A percentile compares a stretch with the other conserved stretches of the same genome.
Conservation (phyloP, 495 filamentous ascomycete species). For the Oleoguttula mirabilis region DNA sequence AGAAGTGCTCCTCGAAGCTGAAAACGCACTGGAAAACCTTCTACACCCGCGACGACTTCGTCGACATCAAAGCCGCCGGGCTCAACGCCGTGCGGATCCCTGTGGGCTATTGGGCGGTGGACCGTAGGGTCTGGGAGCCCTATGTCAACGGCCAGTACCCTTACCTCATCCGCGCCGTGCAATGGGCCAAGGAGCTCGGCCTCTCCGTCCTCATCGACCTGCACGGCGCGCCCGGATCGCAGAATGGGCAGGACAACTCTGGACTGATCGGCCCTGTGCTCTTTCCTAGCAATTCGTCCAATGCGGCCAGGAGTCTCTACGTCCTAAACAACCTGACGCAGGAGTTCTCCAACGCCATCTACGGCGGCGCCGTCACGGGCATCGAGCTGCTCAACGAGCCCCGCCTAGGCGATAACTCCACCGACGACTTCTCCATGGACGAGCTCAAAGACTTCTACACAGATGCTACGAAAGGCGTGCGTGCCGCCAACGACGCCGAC, state of each 20-base stretch:
- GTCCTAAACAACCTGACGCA: conserved; percentile 5
- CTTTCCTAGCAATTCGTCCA: conserved; percentile 1
- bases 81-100: conserved; percentile 6
- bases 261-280: conserved; percentile 4
- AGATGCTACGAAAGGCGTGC: background rate
- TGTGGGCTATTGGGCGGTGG: conserved; percentile 8
- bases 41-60: conserved; percentile 4
- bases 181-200: conserved; percentile 31
- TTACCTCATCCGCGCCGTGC: conserved; percentile 35
- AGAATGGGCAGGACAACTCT: conserved; percentile 20
- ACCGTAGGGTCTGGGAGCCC: conserved; percentile 1
- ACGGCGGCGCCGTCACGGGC: conserved; percentile 1
- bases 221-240: conserved; percentile 32
- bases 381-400: conserved; percentile 11
- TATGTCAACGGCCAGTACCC: conserved; percentile 11
- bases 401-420: background rate
- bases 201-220: conserved; percentile 38
- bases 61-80: conserved; percentile 1
- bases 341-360: conserved; percentile 3
- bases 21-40: conserved; percentile 5
- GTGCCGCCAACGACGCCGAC: background rate
- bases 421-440: conserved; percentile 1
- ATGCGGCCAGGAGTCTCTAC: conserved; percentile 4
- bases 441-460: conserved; percentile 6
- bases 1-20: conserved; percentile 1